phyloP scores from a whole-genome alignment of 257 asterid genomes.

The Thymus mandschuricus region DNA sequence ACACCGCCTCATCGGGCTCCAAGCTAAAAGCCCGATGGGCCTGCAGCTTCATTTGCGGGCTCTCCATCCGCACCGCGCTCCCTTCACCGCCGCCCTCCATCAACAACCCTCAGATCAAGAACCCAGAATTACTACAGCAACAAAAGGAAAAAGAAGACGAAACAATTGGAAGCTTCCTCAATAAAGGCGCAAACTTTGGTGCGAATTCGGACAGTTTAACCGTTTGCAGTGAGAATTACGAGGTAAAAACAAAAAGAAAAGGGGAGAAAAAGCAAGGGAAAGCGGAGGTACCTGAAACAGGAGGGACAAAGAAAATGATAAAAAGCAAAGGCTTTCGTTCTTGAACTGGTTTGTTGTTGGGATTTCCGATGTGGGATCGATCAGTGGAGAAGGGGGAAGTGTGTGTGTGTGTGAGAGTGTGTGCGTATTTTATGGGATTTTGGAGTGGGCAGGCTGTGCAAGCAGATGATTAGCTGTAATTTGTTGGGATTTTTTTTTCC shows the following conservation, averaged over 20 bases:
- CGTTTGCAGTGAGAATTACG: conserved; percentile 37
- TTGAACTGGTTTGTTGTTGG: conserved; percentile 27
- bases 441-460: conserved; percentile 38
- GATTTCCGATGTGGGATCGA: conserved; percentile 29
- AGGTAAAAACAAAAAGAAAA: conserved; percentile 6
- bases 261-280: neutral
- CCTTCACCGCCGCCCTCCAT: conserved; percentile 68
- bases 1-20: conserved; percentile 79
- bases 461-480: conserved; percentile 42
- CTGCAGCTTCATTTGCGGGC: conserved; percentile 48
- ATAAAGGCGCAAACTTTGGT: conserved; percentile 18
- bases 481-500: conserved; percentile 20
- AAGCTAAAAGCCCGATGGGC: conserved; percentile 45
- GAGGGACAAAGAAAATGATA: conserved; percentile 22
- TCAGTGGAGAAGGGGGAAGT: too few relatives aligned
- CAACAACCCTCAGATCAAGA: conserved; percentile 40
- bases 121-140: neutral
- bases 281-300: conserved; percentile 31
- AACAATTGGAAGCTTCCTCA: conserved; percentile 34
- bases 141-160: conserved; percentile 4
- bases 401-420: neutral
- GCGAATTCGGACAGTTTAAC: conserved; percentile 31
- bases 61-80: conserved; percentile 50
- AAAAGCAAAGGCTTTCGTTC: conserved; percentile 5
- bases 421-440: conserved; percentile 21